A percentile compares a stretch with the other conserved stretches of the same genome.
These are phyloP conservation scores for Citrus inodora DNA, from an alignment of 345 rosid genomes.

Conservation along the genomic window DNA sequence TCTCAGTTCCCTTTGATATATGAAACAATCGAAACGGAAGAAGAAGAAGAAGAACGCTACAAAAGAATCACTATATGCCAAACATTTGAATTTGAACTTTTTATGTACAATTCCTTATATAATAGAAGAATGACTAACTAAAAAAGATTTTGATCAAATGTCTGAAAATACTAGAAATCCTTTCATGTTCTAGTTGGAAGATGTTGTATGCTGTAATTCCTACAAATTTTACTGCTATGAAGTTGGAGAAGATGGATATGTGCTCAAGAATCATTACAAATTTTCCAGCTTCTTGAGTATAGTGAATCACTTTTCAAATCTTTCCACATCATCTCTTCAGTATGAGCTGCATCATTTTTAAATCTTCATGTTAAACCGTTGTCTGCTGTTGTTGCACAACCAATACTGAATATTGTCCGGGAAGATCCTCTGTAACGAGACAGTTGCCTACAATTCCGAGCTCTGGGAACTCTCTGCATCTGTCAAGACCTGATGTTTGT, in stretches of 20 bases:
- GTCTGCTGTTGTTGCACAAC: constrained; percentile 56
- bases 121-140: not conserved
- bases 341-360: not conserved
- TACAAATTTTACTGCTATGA: not conserved
- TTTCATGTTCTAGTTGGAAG: not conserved
- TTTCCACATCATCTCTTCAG: not conserved
- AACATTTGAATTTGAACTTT: not conserved
- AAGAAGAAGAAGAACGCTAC: not conserved
- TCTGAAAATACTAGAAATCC: not conserved
- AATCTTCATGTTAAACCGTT: not conserved
- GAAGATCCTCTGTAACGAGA: constrained; percentile 53
- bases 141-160: not conserved
- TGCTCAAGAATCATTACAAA: not conserved
- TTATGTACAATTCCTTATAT: not conserved
- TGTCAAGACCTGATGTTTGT: constrained; percentile 33
- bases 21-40: not conserved
- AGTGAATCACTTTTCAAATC: not conserved
- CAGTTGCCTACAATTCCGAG: constrained; percentile 57
- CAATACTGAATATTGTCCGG: constrained; percentile 37
- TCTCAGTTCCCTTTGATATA: not conserved
- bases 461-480: constrained; percentile 58
- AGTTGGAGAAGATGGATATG: not conserved
- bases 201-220: not conserved
- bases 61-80: not conserved
- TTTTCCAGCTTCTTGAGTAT: not conserved